These are phyloP conservation scores for Chalara sp. DNA, from an alignment of 2,329 filamentous ascomycete species.

Conservation along the genomic window DNA sequence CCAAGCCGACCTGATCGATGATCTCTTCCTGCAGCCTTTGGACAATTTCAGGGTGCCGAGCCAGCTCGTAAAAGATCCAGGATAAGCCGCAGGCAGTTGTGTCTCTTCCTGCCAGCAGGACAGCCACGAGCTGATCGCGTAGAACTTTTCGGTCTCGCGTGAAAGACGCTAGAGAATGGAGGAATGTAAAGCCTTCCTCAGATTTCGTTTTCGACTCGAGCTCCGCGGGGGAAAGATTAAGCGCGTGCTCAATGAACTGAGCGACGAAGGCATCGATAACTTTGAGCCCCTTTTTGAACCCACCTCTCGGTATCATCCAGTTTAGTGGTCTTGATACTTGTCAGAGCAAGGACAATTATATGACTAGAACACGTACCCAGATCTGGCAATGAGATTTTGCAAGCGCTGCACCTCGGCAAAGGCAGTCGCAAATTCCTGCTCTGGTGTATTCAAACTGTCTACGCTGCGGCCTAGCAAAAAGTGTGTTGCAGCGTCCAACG, in stretches of 20 bases:
- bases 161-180: conserved; percentile 76
- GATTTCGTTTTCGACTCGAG: conserved; percentile 67
- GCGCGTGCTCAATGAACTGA: conserved; percentile 68
- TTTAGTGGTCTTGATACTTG: conserved; percentile 46
- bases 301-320: conserved; percentile 52
- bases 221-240: conserved; percentile 63
- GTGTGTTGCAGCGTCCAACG: conserved; percentile 78
- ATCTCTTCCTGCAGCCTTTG: conserved; percentile 69
- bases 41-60: conserved; percentile 60
- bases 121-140: conserved; percentile 76
- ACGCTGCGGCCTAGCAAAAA: conserved; percentile 78
- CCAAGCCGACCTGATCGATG: conserved; percentile 54
- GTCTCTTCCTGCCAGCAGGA: conserved; percentile 80
- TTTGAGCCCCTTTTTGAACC: conserved; percentile 58
- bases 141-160: conserved; percentile 67
- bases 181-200: conserved; percentile 71
- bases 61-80: conserved; percentile 78
- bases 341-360: conserved; percentile 1
- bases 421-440: conserved; percentile 67
- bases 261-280: conserved; percentile 71
- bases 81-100: conserved; percentile 78
- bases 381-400: conserved; percentile 59
- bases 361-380: conserved; percentile 40
- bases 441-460: conserved; percentile 46
- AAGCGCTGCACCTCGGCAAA: conserved; percentile 74